Conservation (phyloP, 257 asterid species). For the Buddleja alternifolia region DNA sequence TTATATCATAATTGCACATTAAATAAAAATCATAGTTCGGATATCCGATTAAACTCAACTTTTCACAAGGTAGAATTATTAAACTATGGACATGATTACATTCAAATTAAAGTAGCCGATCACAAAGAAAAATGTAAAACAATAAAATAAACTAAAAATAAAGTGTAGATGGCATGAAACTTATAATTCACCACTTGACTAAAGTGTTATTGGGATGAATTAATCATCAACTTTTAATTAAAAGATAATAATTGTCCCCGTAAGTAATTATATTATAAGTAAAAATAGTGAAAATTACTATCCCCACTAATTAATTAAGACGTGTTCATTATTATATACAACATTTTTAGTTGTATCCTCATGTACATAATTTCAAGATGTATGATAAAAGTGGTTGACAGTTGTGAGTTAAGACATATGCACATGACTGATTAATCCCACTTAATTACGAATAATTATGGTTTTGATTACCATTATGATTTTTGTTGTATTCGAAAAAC, state of each 20-base stretch:
- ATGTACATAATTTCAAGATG: background rate
- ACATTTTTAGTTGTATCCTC: background rate
- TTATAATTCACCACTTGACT: background rate
- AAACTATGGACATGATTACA: too few species aligned
- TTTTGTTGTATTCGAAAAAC: constrained; percentile 20
- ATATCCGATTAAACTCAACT: too few species aligned
- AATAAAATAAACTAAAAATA: too few species aligned
- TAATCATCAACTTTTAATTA: background rate
- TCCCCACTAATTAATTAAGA: background rate
- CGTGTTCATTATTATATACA: background rate
- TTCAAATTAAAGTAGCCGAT: too few species aligned
- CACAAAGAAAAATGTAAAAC: too few species aligned
- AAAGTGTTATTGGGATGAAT: background rate
- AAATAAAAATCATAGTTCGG: too few species aligned
- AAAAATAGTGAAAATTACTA: background rate
- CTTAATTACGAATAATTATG: constrained; percentile 29
- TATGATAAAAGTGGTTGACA: constrained; percentile 33
- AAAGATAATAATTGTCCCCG: background rate
- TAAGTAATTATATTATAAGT: background rate
- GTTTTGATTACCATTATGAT: constrained; percentile 20
- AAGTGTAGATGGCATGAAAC: too few species aligned
- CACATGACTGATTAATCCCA: constrained; percentile 29
- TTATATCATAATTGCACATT: too few species aligned
- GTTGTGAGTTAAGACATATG: constrained; percentile 29
- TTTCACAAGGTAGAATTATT: too few species aligned